These are phyloP conservation scores for Pelargonium citronellum DNA, from an alignment of 441 rosid species.

Conservation along the genomic window DNA sequence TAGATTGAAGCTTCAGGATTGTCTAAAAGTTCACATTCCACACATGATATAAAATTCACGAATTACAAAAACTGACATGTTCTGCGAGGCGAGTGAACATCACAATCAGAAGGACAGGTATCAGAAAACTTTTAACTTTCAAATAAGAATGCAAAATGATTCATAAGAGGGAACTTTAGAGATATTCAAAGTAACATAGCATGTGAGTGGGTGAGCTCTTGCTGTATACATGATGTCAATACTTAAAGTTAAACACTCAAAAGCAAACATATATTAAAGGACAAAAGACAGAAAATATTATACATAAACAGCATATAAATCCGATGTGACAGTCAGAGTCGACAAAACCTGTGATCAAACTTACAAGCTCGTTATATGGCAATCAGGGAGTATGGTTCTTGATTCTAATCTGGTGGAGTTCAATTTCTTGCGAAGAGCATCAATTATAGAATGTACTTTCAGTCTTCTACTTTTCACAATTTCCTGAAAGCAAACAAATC, in stretches of 20 bases:
- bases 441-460: constrained; percentile 37
- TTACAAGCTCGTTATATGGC: constrained; percentile 59
- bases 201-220: background rate
- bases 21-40: background rate
- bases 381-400: constrained; percentile 32
- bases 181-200: background rate
- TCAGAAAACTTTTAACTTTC: background rate
- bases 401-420: constrained; percentile 26
- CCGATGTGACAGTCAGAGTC: background rate
- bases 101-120: background rate
- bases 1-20: constrained; percentile 1
- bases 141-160: constrained; percentile 1
- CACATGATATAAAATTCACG: background rate
- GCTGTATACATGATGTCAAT: too few species aligned
- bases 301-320: background rate
- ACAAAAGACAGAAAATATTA: background rate
- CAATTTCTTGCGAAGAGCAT: constrained; percentile 44
- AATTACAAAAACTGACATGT: background rate
- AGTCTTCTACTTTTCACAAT: constrained; percentile 49
- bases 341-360: constrained; percentile 23
- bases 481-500: constrained; percentile 44
- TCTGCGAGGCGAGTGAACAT: background rate
- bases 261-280: background rate
- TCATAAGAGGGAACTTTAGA: background rate
- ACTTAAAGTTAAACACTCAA: too few species aligned